Base-by-base conservation (phyloP, 192 early-diverging fungal species). In the Phycomyces nitens region DNA sequence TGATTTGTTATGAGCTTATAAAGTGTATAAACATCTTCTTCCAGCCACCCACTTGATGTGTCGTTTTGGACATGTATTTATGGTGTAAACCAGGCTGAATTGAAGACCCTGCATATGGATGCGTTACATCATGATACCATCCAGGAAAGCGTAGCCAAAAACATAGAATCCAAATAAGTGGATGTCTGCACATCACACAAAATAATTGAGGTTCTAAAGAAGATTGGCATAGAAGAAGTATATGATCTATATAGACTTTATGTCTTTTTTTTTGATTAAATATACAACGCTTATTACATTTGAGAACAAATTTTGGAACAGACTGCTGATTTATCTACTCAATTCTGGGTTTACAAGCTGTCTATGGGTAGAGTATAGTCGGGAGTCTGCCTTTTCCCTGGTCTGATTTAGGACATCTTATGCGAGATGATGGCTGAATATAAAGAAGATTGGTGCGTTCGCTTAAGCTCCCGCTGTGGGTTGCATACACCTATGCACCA, bases 71-170 rank as follows among this genome's bases (percentile, higher is more conserved):
- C 18, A 18, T 47, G 3, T 47, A 47, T 47, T 47, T 3, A 47
- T 47, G 44, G 11, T 47, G 11, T 47, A 47, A 11, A 2, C 12
- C 44, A 47, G 44, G 44, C 12, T 47, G 2, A 18, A 7, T 34
- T 5, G 3, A 47, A 47, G 44, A 47, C 44, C 44, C 44, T 47
- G 44, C 44, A 47, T 47, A 18, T 11, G 18, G 18, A 18, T 47
- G 44, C 44, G 44, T 47, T 47, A 47, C 44, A 47, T 47, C 44
- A 47, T 47, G 44, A 47, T 47, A 47, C 44, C 44, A 47, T 47
- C 44, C 44, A 47, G 44, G 18, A 47, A 47, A 11, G 44, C 44
- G 12, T 18, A 47, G 44, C 3, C 44, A 14, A 47, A 11, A 47
- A 11, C 18, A 47, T n/a, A 6, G 44, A 47, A 47, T n/a, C 44